Conservation (phyloP, 2,329 filamentous ascomycete genomes). For the Nothophaeocryptopus gaeumannii region DNA sequence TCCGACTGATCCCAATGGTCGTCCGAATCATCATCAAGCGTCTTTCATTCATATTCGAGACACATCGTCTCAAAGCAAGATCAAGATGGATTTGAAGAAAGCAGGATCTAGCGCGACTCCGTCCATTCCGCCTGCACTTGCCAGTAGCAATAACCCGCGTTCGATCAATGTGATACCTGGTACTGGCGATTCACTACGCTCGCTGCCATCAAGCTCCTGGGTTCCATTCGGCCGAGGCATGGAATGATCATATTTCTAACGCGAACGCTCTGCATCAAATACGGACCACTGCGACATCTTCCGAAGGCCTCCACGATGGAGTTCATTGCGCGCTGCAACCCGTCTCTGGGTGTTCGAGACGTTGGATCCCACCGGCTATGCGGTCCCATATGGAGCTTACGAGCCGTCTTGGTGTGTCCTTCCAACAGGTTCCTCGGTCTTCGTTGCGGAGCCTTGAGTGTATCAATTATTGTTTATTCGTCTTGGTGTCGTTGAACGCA, state of each 20-base stretch:
- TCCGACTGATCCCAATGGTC: no score
- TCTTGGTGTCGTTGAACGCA: no score
- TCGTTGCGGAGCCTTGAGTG: no score
- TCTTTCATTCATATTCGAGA: no score
- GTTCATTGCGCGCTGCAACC: conserved; percentile 8
- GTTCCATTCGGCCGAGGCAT: background rate
- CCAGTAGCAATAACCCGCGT: background rate
- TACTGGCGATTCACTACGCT: background rate
- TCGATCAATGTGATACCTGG: conserved; percentile 4
- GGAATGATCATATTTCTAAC: background rate
- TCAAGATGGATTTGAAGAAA: background rate
- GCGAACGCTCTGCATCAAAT: conserved; percentile 5
- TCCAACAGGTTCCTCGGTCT: no score
- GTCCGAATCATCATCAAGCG: no score
- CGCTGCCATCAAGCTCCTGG: conserved; percentile 6
- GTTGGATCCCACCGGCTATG: no score
- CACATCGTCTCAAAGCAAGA: no score
- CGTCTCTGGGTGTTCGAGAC: no score
- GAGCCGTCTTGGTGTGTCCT: no score
- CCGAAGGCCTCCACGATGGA: conserved; percentile 8
- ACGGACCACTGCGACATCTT: conserved; percentile 5
- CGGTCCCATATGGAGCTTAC: no score
- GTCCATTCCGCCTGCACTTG: background rate
- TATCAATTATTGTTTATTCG: no score
- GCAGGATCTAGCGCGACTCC: background rate